Conservation (phyloP, 2,329 filamentous ascomycete species). For the Falciphora oryzae region DNA sequence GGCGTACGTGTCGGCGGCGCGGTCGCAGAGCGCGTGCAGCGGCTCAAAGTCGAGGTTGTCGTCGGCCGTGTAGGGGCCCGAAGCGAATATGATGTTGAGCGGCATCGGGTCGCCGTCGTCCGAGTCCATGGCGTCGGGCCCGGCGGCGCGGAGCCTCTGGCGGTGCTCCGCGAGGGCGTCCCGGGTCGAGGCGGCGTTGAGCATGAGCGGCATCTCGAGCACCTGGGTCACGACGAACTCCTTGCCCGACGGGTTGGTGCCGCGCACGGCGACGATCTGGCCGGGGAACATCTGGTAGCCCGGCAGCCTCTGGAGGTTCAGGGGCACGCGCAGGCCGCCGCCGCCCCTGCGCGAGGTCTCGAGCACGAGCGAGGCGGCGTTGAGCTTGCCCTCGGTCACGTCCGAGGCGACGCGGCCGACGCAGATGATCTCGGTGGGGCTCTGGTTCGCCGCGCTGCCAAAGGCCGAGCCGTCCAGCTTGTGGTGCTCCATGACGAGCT, state of each 20-base stretch:
- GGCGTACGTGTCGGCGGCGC: conserved; percentile 66
- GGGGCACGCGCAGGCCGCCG: conserved; percentile 71
- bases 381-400: conserved; percentile 77
- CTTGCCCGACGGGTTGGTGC: conserved; percentile 79
- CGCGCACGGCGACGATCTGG: conserved; percentile 82
- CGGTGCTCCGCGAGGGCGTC: conserved; percentile 62
- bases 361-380: conserved; percentile 76
- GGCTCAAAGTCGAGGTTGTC: conserved; percentile 89
- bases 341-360: conserved; percentile 84
- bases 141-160: conserved; percentile 56
- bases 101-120: conserved; percentile 55
- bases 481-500: conserved; percentile 68
- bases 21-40: conserved; percentile 71
- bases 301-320: conserved; percentile 65
- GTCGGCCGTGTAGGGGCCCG: conserved; percentile 88
- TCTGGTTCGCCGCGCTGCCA: conserved; percentile 79
- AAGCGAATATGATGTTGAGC: conserved; percentile 69
- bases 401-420: conserved; percentile 91
- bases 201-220: conserved; percentile 67
- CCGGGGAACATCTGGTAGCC: conserved; percentile 86
- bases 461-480: conserved; percentile 73
- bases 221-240: conserved; percentile 77
- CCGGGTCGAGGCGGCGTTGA: conserved; percentile 64
- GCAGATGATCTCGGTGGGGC: conserved; percentile 79
- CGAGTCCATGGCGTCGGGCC: conserved; percentile 56